phyloP scores from a whole-genome alignment of 2,329 filamentous ascomycete species.

The Fusarium scirpi region DNA sequence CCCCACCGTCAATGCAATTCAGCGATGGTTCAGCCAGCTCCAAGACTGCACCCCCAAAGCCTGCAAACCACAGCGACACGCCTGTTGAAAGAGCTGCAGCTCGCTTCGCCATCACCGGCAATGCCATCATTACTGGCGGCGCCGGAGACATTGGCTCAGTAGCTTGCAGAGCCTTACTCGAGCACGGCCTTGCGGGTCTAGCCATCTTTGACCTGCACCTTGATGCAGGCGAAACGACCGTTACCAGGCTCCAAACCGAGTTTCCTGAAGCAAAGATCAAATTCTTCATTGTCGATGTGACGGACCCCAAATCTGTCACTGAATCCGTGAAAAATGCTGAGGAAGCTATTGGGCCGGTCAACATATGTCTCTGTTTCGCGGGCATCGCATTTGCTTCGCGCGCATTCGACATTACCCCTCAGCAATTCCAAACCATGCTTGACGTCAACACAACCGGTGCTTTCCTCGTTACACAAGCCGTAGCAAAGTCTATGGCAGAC shows the following conservation, averaged over 20 bases:
- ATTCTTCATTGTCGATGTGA: conserved; percentile 18
- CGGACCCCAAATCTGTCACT: not conserved
- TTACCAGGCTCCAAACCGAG: not conserved
- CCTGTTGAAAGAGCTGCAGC: not conserved
- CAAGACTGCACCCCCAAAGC: not conserved
- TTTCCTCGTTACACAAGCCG: conserved; percentile 77
- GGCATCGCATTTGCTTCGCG: conserved; percentile 55
- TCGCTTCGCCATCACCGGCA: not conserved
- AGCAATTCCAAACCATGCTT: conserved; percentile 72
- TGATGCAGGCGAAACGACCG: not conserved
- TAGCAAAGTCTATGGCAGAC: conserved; percentile 52
- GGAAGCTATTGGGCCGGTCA: not conserved
- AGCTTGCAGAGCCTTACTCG: conserved; percentile 9
- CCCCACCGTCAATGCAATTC: conserved; percentile 22
- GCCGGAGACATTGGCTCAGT: conserved; percentile 21
- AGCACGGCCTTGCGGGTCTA: conserved; percentile 10
- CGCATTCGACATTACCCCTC: conserved; percentile 68
- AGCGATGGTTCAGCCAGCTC: conserved; percentile 13
- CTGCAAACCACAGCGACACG: rapidly evolving
- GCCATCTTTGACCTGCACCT: conserved; percentile 18
- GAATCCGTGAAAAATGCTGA: not conserved
- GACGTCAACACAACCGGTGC: conserved; percentile 79
- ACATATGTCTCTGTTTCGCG: conserved; percentile 20
- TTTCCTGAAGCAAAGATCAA: conserved; percentile 7
- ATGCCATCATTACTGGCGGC: conserved; percentile 15